Base-by-base conservation (phyloP, 1,284 basidiomycete species). In the Cryptococcus wingfieldii region DNA sequence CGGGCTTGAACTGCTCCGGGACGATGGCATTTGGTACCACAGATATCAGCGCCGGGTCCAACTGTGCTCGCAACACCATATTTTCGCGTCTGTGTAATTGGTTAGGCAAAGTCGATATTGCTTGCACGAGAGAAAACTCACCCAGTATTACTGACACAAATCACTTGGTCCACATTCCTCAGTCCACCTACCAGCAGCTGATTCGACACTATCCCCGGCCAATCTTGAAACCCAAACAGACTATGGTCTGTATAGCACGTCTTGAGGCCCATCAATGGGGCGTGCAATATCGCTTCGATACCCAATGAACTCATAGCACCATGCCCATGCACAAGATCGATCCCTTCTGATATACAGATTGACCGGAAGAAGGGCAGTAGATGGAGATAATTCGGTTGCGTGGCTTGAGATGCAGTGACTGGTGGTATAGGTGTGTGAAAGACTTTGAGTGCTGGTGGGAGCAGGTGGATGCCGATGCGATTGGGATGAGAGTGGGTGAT, bases 81-180 rank as follows among this genome's bases (percentile, higher is more conserved):
- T 98, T 99, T 78, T 98, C 96, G 39, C 89, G 86, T 34, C 89
- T 90, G 39, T n/a, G 6, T 14, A 18, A 50, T 10, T 16, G 10
- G 43, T 53, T 41, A 57, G 51, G 8, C 25, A 6, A 25, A 13
- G 14, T 34, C 53, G 47, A 62, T 50, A 51, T 34, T 38, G 56
- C 48, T 34, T 38, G 56, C 48, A 13, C n/a, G 16, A 39, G 27
- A 14, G 28, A 50, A 16, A n/a, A 75, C 83, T 64, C 68, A 90
- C 90, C 92, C 92, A 0, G 93, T 97, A 76, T 98, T 89, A n/a
- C 90, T 94, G 48, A 98, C 96, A 68, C 93, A 97, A 37, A 98
- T 93, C 0, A 90, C 90, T 0, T 87, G 90, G 62, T 98, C 95
- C 0, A 94, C 88, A 72, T 95, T 94, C 60, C 86, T 84, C 65